A percentile compares a stretch with the other conserved stretches of the same genome.
Conservation (phyloP, 805 yeast genomes). For the Wickerhamiella kurtzmanii region DNA sequence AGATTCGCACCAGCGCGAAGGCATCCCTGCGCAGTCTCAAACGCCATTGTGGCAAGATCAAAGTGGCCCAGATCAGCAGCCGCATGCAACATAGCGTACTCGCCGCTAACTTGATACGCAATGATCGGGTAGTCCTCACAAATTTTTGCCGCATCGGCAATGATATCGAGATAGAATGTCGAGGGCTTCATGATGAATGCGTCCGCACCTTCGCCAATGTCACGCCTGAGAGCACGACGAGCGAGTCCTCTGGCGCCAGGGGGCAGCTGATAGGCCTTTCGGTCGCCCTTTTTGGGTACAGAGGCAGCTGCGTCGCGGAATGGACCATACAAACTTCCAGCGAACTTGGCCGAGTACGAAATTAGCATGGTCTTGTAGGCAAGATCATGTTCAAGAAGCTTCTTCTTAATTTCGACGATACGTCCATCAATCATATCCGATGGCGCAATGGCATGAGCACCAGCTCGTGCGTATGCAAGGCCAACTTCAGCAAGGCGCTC, state of each 20-base stretch:
- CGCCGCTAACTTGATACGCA: conserved; percentile 95
- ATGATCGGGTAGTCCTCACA: conserved; percentile 80
- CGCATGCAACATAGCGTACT: conserved; percentile 94
- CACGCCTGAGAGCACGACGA: conserved; percentile 77
- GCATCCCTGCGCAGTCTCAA: conserved; percentile 82
- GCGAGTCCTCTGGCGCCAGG: conserved; percentile 89
- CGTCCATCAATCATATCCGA: conserved; percentile 98
- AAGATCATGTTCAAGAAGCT: conserved; percentile 62
- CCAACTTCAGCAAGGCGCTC: conserved; percentile 87
- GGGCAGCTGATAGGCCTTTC: conserved; percentile 87
- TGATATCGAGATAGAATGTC: conserved; percentile 83
- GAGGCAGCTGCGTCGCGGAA: conserved; percentile 97
- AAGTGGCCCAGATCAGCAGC: conserved; percentile 92
- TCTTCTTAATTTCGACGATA: conserved; percentile 72
- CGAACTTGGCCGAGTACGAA: conserved; percentile 90
- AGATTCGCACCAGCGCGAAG: conserved; percentile 92
- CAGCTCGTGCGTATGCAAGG: conserved; percentile 87
- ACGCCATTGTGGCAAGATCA: conserved; percentile 62
- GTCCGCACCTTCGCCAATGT: conserved; percentile 85
- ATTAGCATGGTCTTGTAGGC: conserved; percentile 82
- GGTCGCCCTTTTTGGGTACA: conserved; percentile 77
- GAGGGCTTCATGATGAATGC: conserved; percentile 93
- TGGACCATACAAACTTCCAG: conserved; percentile 88
- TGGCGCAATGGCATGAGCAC: conserved; percentile 92
- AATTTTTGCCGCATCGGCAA: conserved; percentile 73